Percentiles rank a stretch among this genome's conserved stretches.
phyloP scores from a whole-genome alignment of 75 land plant genomes.

The Larix kaempferi region DNA sequence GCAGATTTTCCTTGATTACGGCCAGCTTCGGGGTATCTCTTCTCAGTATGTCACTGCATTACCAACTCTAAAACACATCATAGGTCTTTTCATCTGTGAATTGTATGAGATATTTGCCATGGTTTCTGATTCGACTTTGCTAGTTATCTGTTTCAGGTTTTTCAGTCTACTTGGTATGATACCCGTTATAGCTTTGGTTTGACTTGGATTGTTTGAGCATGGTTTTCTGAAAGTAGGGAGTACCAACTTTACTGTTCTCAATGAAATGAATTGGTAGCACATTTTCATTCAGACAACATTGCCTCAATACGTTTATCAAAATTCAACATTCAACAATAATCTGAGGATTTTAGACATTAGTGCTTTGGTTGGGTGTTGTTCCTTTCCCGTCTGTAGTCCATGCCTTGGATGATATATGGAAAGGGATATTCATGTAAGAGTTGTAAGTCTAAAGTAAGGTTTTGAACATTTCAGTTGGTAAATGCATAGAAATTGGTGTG shows the following conservation, averaged over 20 bases:
- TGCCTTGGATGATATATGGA: too few species aligned
- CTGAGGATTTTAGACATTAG: too few species aligned
- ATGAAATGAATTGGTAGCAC: neutral
- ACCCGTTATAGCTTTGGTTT: conserved; percentile 71
- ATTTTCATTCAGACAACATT: neutral
- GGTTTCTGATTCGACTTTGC: neutral
- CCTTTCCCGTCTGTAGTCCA: too few species aligned
- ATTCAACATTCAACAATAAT: neutral
- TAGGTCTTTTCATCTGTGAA: neutral
- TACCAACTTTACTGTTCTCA: neutral
- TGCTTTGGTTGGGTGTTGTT: too few species aligned
- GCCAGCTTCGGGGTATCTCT: conserved; percentile 72
- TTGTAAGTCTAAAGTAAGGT: too few species aligned
- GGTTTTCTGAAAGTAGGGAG: conserved; percentile 77
- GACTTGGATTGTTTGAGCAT: conserved; percentile 72
- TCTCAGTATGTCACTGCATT: conserved; percentile 23
- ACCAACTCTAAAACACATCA: conserved; percentile 1
- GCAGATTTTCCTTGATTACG: conserved; percentile 74
- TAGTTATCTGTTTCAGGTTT: conserved; percentile 38
- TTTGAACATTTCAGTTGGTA: too few species aligned
- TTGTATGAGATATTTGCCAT: neutral
- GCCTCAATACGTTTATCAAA: neutral
- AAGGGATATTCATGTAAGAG: too few species aligned
- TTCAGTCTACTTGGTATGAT: conserved; percentile 81
- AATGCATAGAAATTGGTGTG: too few species aligned